Conservation (phyloP, 225 moss, liverwort and hornwort species). For the Anthoceros angustus region DNA sequence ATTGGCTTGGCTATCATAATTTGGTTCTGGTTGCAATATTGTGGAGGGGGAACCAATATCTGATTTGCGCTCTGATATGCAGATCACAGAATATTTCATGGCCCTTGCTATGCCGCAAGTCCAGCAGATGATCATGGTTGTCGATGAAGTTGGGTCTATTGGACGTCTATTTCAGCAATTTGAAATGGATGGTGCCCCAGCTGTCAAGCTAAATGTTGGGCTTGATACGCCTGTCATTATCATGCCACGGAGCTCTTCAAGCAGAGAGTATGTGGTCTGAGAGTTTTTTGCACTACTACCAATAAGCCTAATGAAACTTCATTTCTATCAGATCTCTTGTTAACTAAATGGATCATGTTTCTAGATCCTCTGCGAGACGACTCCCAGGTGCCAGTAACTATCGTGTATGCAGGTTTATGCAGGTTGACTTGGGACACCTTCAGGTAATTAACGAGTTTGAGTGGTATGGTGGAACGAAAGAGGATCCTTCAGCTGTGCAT, state of each 20-base stretch:
- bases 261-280: constrained; percentile 60
- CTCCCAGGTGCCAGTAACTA: neutral
- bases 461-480: constrained; percentile 86
- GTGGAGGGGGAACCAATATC: neutral
- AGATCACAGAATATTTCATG: constrained; percentile 78
- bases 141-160: constrained; percentile 69
- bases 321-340: too few species aligned
- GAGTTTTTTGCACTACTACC: neutral
- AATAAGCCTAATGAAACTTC: too few species aligned
- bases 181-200: constrained; percentile 72
- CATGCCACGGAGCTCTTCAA: constrained; percentile 76
- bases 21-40: neutral
- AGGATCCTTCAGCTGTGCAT: constrained; percentile 77
- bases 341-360: neutral
- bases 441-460: constrained; percentile 77
- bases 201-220: constrained; percentile 79
- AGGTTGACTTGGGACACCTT: constrained; percentile 89
- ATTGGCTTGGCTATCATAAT: neutral
- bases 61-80: neutral
- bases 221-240: constrained; percentile 94
- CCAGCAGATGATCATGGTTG: constrained; percentile 79
- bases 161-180: constrained; percentile 84
- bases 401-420: constrained; percentile 58
- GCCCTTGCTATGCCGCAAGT: constrained; percentile 85
- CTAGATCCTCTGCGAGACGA: neutral